Base-by-base conservation (phyloP, 2,329 filamentous ascomycete genomes). In the Helotiales sp. region DNA sequence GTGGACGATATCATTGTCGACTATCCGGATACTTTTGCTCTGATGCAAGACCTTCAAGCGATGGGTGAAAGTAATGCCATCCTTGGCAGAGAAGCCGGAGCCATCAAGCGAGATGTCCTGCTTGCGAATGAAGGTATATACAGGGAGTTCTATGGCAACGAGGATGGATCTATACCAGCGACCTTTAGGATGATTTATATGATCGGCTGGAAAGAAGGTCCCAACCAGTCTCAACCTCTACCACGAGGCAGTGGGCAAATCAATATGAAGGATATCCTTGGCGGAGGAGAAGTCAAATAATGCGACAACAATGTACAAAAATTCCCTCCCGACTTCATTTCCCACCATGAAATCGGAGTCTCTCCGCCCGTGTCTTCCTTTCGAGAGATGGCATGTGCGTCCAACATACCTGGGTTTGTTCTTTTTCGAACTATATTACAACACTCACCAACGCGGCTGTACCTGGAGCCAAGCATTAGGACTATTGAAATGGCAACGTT, bases 31-130 rank as follows among this genome's bases (percentile, higher is more conserved):
- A 89, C 83, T 0, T 96, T 96, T 76, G 86, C 91, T 1, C 78
- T 99, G 54, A 96, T 99, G 93, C 82, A 87, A 67, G 95, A 99
- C 73, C 77, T 99, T 55, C 93, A 98, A 73, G 88, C 90, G 24
- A 99, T 99, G 95, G 95, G 93, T 9, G 96, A 99, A 77, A 87
- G 84, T 59, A 99, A 96, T 72, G 93, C 93, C 1, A 87, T 96
- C 24, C 71, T 96, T 36, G 86, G 90, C n/a, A 82, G 93, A 47
- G 91, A 96, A 73, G 86, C 89, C 76, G 90, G 90, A 0, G 76
- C 85, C 4, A 86, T 99, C 12, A 81, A 83, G 33, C 82, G 89
- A 61, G 95, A 99, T 68, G 91, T 97, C 9, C 75, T 99, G 60
- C 76, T 97, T 40, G 95, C 95, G 7, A 88, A 86, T 25, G 90